Conservation (phyloP, 768 basidiomycete species). For the Leccinum rimulosum region DNA sequence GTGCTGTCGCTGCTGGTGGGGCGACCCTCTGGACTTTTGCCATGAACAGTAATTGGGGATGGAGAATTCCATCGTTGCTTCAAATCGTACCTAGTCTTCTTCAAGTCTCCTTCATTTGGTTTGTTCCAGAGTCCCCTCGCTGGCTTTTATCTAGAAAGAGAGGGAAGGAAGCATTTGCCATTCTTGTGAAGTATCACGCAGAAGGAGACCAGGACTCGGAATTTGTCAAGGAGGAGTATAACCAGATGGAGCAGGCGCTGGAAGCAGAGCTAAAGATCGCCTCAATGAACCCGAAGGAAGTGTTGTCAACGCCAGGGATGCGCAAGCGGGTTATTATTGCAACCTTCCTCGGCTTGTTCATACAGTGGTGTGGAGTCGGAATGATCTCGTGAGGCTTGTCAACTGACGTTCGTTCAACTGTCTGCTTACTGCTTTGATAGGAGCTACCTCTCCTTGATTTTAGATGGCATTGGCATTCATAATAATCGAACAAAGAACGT, state of each 20-base stretch:
- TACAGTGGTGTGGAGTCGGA: neutral
- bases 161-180: constrained; percentile 42
- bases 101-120: constrained; percentile 53
- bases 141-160: constrained; percentile 62
- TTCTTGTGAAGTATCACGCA: constrained; percentile 57
- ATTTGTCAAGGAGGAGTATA: neutral
- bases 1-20: constrained; percentile 40
- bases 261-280: neutral
- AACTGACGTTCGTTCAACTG: neutral
- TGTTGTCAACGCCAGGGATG: constrained; percentile 6
- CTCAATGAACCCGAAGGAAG: neutral
- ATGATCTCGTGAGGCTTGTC: constrained; percentile 2
- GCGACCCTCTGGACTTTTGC: constrained; percentile 61
- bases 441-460: constrained; percentile 10
- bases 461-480: constrained; percentile 16
- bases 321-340: constrained; percentile 9
- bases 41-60: constrained; percentile 57
- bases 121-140: constrained; percentile 62
- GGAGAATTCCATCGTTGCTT: constrained; percentile 60
- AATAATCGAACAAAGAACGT: constrained; percentile 16
- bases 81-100: constrained; percentile 52
- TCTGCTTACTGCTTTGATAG: neutral
- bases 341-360: constrained; percentile 1
- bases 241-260: neutral
- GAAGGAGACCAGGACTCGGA: constrained; percentile 32